Conservation (phyloP, 345 rosid species). For the Firmiana major region DNA sequence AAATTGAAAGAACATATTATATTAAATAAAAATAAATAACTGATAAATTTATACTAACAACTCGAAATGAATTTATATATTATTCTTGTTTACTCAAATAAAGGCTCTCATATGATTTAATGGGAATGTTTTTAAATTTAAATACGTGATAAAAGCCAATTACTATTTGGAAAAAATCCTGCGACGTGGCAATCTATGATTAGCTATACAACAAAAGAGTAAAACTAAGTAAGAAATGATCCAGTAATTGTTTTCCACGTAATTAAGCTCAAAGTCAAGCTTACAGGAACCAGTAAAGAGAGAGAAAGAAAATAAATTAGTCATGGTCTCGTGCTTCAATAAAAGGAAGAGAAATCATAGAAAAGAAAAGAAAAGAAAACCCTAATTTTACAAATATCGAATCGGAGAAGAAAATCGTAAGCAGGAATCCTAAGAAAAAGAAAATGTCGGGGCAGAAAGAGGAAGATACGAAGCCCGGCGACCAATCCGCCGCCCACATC, state of each 20-base stretch:
- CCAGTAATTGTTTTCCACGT: background rate
- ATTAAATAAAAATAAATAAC: too few species aligned
- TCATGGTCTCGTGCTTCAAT: background rate
- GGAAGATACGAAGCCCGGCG: slow-evolving; percentile 80
- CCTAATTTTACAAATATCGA: slow-evolving; percentile 1
- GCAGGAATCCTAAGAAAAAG: background rate
- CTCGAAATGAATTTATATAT: too few species aligned
- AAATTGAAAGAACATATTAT: too few species aligned
- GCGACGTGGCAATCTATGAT: background rate
- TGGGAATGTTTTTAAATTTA: too few species aligned
- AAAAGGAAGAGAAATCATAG: background rate
- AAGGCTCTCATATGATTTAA: too few species aligned
- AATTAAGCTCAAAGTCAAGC: background rate
- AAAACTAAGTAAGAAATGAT: background rate
- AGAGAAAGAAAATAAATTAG: too few species aligned
- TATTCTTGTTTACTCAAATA: too few species aligned
- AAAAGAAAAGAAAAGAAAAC: background rate
- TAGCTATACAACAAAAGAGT: background rate
- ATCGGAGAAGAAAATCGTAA: background rate
- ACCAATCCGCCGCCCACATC: slow-evolving; percentile 61
- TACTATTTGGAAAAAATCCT: too few species aligned
- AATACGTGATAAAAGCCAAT: too few species aligned
- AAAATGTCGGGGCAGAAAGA: slow-evolving; percentile 31
- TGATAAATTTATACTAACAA: too few species aligned
- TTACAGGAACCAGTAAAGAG: background rate